Evolutionary conservation across 2,329 filamentous ascomycete genomes (phyloP), one percentile per base, ranked within the genome.

Genomic region (Achaetomium macrosporum): DNA sequence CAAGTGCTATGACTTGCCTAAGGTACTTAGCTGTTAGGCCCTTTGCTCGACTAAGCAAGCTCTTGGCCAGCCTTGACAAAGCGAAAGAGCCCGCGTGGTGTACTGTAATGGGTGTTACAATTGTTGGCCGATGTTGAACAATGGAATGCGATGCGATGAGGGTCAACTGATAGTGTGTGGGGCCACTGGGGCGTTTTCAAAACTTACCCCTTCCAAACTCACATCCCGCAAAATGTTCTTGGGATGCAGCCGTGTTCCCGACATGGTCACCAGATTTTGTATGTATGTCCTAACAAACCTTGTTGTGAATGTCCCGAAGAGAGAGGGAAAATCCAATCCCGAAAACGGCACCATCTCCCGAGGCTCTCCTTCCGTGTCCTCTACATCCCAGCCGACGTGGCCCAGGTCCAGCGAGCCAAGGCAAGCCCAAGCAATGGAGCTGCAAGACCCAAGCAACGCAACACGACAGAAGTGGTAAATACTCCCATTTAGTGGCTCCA

Each of bases 371-470:
- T 25, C 25, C 25, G 25, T 25, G 25, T 25, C 25, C 25, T 25
- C 25, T 7, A 25, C 25, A 25, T 25, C 25, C 25, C 25, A 25
- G 25, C 25, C 25, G 25, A 25, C 25, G 4, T 4, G 29, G 29
- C 20, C 30, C 13, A 39, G 16, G 39, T 45, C 45, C 45, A 44
- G 44, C 35, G 11, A 30, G 50, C 37, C 44, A 42, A 47, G 44
- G 44, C 44, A 47, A 40, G 15, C 40, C 50, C 39, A 48, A 43
- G 33, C 36, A 42, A 44, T 31, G 35, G 41, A 51, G 44, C 55
- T 15, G 54, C 51, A 50, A 54, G 37, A 56, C 50, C 56, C 56
- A 57, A 57, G 55, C 31, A 37, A 29, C 31, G 37, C 33, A 48
- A 45, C 41, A 48, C 25, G 41, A 47, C 50, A 30, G 40, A 51